Base-by-base conservation (phyloP, 768 basidiomycete genomes). In the Mycena floridula region DNA sequence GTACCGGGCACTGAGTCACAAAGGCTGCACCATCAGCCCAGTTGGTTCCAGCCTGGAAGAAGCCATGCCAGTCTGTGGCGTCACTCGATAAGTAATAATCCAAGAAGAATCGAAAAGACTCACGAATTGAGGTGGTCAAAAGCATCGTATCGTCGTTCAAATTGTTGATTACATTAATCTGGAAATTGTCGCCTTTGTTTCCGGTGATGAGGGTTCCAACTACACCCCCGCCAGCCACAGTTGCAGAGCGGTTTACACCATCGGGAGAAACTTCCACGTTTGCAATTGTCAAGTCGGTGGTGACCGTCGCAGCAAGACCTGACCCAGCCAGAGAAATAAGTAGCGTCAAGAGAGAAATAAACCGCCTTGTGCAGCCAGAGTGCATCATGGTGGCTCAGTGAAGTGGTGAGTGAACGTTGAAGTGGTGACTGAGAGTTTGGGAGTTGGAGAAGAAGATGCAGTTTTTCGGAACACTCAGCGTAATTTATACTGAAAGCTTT, bases 101-200 rank as follows among this genome's bases (percentile, higher is more conserved):
- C n/a, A n/a, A n/a, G n/a, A n/a, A n/a, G n/a, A n/a, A n/a, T n/a
- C n/a, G n/a, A 23, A n/a, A 13, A 21, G 26, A 37, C 65, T 37
- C 56, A 71, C 70, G 40, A n/a, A 73, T 57, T 7, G 68, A 69
- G 5, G 70, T 73, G 20, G 58, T 62, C n/a, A 57, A 59, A 28
- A 67, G 50, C 66, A 68, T 68, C 13, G 64, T 59, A 6, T 50
- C 47, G 39, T 74, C 66, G 5, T 54, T 60, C 40, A 76, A 54
- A 8, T 59, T 25, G 47, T 75, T 66, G 36, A 54, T 53, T 15
- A 74, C 69, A 46, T 72, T 70, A 41, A 76, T 56, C n/a, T 58
- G 51, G 50, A 76, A 65, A 21, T 50, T 59, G 37, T 64, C 56
- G 15, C 71, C 70, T 66, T 68, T 70, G 38, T 61, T 61, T 3